These are phyloP conservation scores for Pleodorina starrii DNA, from an alignment of 139 green algal genomes.

Conservation along the genomic window DNA sequence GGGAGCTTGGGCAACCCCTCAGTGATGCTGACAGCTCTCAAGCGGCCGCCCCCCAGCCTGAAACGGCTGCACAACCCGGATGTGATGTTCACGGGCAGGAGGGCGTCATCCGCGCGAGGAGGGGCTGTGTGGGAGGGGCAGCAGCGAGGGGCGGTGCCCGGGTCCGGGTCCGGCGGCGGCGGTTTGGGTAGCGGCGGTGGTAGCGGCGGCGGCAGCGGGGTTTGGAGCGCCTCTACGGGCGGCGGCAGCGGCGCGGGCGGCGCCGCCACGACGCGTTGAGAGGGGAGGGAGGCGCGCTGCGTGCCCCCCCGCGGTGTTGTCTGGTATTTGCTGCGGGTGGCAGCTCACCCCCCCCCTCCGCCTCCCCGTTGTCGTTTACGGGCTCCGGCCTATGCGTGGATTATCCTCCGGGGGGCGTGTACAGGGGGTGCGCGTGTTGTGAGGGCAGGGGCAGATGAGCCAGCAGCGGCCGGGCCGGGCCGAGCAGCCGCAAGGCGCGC, in stretches of 20 bases:
- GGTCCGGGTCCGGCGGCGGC: not conserved
- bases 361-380: no score
- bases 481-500: no score
- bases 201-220: not conserved
- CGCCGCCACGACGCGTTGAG: not conserved
- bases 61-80: not conserved
- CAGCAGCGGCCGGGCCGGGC: no score
- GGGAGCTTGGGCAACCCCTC: not conserved
- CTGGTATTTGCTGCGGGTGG: no score
- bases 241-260: not conserved
- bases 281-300: no score
- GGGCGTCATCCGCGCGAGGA: not conserved
- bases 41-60: not conserved
- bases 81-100: not conserved
- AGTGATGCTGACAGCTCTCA: conserved; percentile 8
- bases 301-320: no score
- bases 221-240: not conserved
- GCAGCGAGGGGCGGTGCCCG: not conserved
- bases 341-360: no score
- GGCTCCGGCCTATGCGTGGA: no score
- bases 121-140: not conserved
- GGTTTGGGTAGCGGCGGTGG: not conserved
- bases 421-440: no score
- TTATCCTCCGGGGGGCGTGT: no score
- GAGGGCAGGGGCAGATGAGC: no score